A percentile compares a stretch with the other conserved stretches of the same genome.
These are phyloP conservation scores for Suaeda aralocaspica DNA, from an alignment of 148 eudicot species.

Conservation along the genomic window DNA sequence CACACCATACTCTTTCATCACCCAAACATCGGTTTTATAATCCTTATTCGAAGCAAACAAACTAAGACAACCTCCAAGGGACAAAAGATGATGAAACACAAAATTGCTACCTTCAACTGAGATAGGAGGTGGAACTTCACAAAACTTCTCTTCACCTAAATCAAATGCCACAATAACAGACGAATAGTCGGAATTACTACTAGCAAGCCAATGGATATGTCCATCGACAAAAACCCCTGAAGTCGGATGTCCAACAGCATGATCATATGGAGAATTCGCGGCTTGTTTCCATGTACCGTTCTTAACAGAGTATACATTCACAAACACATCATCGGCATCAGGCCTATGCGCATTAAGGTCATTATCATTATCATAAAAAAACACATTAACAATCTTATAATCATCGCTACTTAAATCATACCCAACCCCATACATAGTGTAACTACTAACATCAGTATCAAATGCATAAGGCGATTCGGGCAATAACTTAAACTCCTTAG, in stretches of 20 bases:
- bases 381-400: slow-evolving; percentile 6
- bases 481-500: not conserved
- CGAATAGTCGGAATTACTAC: not conserved
- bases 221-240: slow-evolving; percentile 10
- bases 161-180: slow-evolving; percentile 17
- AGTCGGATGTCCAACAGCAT: not conserved
- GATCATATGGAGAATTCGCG: slow-evolving; percentile 6
- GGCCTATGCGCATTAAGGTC: not conserved
- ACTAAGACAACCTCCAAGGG: slow-evolving; percentile 11
- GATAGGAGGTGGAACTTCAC: slow-evolving; percentile 3
- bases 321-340: not conserved
- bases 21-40: not conserved
- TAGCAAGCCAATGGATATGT: slow-evolving; percentile 13
- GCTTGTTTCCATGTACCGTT: slow-evolving; percentile 7
- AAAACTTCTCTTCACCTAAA: slow-evolving; percentile 11
- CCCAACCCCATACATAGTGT: slow-evolving; percentile 18
- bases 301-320: slow-evolving; percentile 15
- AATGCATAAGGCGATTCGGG: not conserved
- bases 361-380: not conserved
- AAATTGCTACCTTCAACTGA: not conserved
- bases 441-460: not conserved
- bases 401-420: slow-evolving; percentile 18
- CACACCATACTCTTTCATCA: slow-evolving; percentile 17
- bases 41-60: not conserved
- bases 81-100: not conserved